Evolutionary conservation across 192 early-diverging fungal species (phyloP).

Genomic region (Rhizoclosmatium globosum): DNA sequence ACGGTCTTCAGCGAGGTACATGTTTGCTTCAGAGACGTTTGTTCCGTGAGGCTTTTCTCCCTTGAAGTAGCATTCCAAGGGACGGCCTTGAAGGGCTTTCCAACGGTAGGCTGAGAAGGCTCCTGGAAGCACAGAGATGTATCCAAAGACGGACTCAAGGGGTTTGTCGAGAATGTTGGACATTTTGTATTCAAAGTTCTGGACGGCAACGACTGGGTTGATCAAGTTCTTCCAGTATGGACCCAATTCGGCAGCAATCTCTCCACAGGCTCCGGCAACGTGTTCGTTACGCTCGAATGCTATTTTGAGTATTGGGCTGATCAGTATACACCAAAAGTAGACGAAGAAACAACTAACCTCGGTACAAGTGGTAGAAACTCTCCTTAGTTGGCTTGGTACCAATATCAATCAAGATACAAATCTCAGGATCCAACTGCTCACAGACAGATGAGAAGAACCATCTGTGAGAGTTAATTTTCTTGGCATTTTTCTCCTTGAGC

Average conservation of each 20-base stretch:
- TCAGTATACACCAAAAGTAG: neutral
- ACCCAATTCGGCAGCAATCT: conserved; percentile 69
- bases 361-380: neutral
- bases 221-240: conserved; percentile 67
- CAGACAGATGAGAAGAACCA: conserved; percentile 85
- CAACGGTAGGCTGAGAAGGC: conserved; percentile 83
- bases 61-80: conserved; percentile 74
- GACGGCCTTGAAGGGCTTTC: conserved; percentile 65
- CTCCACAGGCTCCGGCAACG: conserved; percentile 83
- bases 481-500: conserved; percentile 89
- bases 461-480: conserved; percentile 67
- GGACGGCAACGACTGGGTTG: conserved; percentile 76
- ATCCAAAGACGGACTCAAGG: conserved; percentile 69
- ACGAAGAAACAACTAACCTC: neutral
- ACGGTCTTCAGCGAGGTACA: no score
- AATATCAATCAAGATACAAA: conserved; percentile 76
- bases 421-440: conserved; percentile 68
- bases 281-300: conserved; percentile 71
- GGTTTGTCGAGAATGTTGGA: conserved; percentile 83
- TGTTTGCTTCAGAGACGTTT: conserved; percentile 71
- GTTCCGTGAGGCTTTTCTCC: conserved; percentile 72
- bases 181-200: conserved; percentile 97
- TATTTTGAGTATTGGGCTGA: neutral
- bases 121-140: conserved; percentile 60
- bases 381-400: conserved; percentile 68